Conservation (phyloP, 2,329 filamentous ascomycete species). For the Plenodomus tracheiphilus region DNA sequence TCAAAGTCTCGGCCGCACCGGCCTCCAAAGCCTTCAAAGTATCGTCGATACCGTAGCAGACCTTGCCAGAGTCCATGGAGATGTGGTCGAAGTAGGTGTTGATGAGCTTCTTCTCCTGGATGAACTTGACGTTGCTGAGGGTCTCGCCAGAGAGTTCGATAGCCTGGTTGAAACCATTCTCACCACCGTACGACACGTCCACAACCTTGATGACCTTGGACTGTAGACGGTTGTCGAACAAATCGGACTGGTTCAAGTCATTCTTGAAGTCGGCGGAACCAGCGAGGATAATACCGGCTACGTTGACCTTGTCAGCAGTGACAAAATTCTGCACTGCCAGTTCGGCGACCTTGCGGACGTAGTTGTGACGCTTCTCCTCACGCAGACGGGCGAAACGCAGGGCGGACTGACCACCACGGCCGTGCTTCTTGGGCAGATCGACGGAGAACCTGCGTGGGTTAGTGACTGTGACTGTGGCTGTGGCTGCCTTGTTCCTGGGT, state of each 20-base stretch:
- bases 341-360: slow-evolving; percentile 98
- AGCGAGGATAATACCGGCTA: slow-evolving; percentile 90
- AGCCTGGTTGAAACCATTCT: slow-evolving; percentile 99
- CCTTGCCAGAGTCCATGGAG: slow-evolving; percentile 92
- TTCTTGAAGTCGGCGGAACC: slow-evolving; percentile 99
- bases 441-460: slow-evolving; percentile 68
- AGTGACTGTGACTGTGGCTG: not conserved
- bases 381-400: slow-evolving; percentile 98
- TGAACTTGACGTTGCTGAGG: slow-evolving; percentile 98
- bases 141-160: slow-evolving; percentile 96
- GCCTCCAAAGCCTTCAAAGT: slow-evolving; percentile 96
- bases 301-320: slow-evolving; percentile 97
- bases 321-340: slow-evolving; percentile 99
- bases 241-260: slow-evolving; percentile 93
- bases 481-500: not conserved
- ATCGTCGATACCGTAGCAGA: slow-evolving; percentile 98
- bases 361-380: slow-evolving; percentile 99
- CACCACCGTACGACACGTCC: slow-evolving; percentile 96
- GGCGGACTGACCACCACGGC: slow-evolving; percentile 98
- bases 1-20: slow-evolving; percentile 90
- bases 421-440: slow-evolving; percentile 99
- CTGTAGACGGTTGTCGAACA: slow-evolving; percentile 91
- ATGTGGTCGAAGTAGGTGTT: slow-evolving; percentile 99
- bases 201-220: slow-evolving; percentile 99
- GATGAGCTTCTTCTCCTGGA: slow-evolving; percentile 99